Evolutionary conservation across 495 filamentous ascomycete species (phyloP), one percentile per base, ranked within the genome.

Genomic region (Margaritispora aquatica): DNA sequence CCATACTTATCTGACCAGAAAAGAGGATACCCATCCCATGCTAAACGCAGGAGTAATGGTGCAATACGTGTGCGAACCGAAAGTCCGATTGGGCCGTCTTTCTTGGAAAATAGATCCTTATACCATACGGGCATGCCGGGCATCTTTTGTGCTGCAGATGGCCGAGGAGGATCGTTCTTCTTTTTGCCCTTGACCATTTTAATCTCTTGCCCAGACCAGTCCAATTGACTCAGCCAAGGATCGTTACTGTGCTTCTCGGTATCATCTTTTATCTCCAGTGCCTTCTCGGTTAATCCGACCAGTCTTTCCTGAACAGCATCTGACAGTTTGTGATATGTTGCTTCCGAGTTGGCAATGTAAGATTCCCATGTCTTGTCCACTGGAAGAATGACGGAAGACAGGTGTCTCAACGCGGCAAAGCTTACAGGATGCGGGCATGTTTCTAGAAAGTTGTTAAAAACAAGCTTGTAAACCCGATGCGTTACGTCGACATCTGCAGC

Each of bases 111-210:
- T 20, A 97, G 74, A 68, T 90, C 90, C 69, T 92, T 96, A 71
- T 96, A 99, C 94, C 94, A 99, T 61, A 88, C 79, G 0, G 94
- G 94, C 88, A 89, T 92, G 27, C 94, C 94, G 2, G 92, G 92
- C 71, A 86, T 89, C 76, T 97, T 97, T 73, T 97, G 93, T 24
- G 88, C 77, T 2, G 86, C 85, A 17, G 85, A 88, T 23, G 88
- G 90, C 51, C 89, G 79, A 1, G 87, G 86, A 26, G 87, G 85
- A 55, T 92, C 89, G 4, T 74, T 77, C 71, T 94, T 95, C 73
- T 86, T 91, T 73, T 94, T 96, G 4, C 85, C 87, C 70, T 96
- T 96, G 5, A 84, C 84, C 90, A 93, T 93, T 70, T 84, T 92
- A 57, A 96, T 75, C 70, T 92, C 88, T 71, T 97, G 90, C 23